phyloP scores from a whole-genome alignment of 2,329 filamentous ascomycete genomes.

The Triangularia verruculosa region DNA sequence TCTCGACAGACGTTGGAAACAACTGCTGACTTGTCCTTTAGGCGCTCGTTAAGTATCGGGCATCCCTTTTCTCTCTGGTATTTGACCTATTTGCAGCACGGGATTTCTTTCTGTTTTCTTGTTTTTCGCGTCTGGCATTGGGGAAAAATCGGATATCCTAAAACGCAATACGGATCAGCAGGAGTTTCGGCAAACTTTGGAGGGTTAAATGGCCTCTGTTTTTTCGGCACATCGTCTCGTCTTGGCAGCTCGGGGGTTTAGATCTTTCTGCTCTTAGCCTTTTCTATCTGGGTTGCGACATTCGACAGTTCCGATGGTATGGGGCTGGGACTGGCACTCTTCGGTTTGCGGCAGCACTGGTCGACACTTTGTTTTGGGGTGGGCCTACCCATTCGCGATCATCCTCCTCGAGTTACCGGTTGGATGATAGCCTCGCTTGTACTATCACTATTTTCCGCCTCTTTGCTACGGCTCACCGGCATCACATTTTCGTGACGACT shows the following conservation, averaged over 20 bases:
- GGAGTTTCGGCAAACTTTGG: constrained; percentile 31
- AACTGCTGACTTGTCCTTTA: neutral
- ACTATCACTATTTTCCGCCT: constrained; percentile 29
- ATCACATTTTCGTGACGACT: constrained; percentile 24
- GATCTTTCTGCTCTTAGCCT: constrained; percentile 24
- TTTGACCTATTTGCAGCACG: constrained; percentile 21
- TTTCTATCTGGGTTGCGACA: constrained; percentile 28
- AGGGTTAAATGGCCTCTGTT: constrained; percentile 27
- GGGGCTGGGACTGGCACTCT: constrained; percentile 20
- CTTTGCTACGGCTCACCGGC: constrained; percentile 24
- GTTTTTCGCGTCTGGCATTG: constrained; percentile 27
- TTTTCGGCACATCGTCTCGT: constrained; percentile 26
- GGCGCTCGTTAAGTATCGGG: constrained; percentile 22
- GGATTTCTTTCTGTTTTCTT: constrained; percentile 24
- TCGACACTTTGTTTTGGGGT: constrained; percentile 27
- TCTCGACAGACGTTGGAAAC: neutral
- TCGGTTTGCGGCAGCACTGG: constrained; percentile 27
- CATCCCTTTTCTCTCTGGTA: constrained; percentile 12
- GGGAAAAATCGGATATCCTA: constrained; percentile 32
- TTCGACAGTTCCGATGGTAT: constrained; percentile 25
- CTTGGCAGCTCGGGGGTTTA: constrained; percentile 23
- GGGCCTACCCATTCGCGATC: constrained; percentile 17
- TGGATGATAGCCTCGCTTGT: constrained; percentile 30
- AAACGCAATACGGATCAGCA: constrained; percentile 29
- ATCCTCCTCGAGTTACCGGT: constrained; percentile 15